These are phyloP conservation scores for Rhizopogon salebrosus DNA, from an alignment of 768 basidiomycete genomes.

Conservation along the genomic window DNA sequence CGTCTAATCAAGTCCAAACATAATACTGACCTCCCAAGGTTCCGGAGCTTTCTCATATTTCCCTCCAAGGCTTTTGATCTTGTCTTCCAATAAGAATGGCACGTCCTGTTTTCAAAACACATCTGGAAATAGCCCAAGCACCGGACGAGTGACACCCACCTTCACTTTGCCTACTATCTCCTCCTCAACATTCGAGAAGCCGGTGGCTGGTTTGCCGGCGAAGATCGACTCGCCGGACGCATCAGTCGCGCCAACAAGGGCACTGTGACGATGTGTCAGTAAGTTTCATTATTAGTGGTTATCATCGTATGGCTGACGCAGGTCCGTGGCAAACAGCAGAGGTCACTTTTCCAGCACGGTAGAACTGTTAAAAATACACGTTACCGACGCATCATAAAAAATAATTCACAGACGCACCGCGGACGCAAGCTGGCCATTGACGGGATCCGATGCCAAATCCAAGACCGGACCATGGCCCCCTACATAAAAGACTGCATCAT, in stretches of 20 bases:
- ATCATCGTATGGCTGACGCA: conserved; percentile 37
- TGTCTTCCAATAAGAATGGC: conserved; percentile 70
- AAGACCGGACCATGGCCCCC: conserved; percentile 78
- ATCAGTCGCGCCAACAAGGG: conserved; percentile 53
- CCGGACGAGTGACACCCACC: conserved; percentile 22
- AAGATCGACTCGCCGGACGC: conserved; percentile 61
- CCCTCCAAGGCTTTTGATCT: conserved; percentile 60
- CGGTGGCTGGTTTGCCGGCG: conserved; percentile 50
- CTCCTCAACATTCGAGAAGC: conserved; percentile 73
- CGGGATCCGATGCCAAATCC: conserved; percentile 56
- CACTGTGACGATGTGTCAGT: conserved; percentile 26
- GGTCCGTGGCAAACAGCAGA: conserved; percentile 80
- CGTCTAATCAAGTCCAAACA: not conserved
- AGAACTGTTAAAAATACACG: conserved; percentile 44
- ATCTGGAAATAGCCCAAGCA: not conserved
- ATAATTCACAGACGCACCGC: conserved; percentile 34
- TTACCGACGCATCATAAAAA: not conserved
- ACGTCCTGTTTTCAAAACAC: conserved; percentile 33
- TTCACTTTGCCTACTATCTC: conserved; percentile 37
- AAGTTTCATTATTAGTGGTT: not conserved
- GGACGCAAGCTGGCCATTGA: conserved; percentile 52
- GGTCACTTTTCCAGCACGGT: conserved; percentile 57
- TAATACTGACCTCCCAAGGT: conserved; percentile 49
- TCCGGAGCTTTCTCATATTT: conserved; percentile 53
- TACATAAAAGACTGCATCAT: conserved; percentile 72